These are phyloP conservation scores for Boletus tomentosulus DNA, from an alignment of 768 basidiomycete genomes.

Conservation along the genomic window DNA sequence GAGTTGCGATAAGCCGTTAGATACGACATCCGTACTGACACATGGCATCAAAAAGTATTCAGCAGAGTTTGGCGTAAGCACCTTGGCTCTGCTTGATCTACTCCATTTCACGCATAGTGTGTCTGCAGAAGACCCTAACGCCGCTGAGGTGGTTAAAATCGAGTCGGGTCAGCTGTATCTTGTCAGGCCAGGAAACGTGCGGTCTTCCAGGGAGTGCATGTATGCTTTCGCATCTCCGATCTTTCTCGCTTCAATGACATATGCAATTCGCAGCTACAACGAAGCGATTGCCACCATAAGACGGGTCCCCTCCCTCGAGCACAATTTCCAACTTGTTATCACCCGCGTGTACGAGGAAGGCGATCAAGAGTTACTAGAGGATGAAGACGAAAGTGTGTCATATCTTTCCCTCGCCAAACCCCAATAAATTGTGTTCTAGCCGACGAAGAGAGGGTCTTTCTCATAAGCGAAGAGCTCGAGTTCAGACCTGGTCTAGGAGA, in stretches of 20 bases:
- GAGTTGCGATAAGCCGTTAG: conserved; percentile 31
- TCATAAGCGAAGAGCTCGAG: conserved; percentile 86
- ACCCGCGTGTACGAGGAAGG: conserved; percentile 98
- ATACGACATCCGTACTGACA: conserved; percentile 19
- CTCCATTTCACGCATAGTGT: conserved; percentile 22
- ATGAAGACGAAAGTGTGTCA: conserved; percentile 80
- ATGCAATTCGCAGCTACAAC: conserved; percentile 62
- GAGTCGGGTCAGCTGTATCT: conserved; percentile 88
- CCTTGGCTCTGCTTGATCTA: conserved; percentile 24
- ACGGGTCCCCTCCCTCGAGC: conserved; percentile 69
- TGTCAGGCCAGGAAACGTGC: conserved; percentile 85
- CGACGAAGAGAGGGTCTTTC: conserved; percentile 89
- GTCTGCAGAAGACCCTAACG: conserved; percentile 81
- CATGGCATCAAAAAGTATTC: conserved; percentile 56
- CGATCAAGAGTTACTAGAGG: conserved; percentile 90
- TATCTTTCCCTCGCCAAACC: neutral
- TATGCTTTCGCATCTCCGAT: conserved; percentile 36
- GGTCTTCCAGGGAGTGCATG: conserved; percentile 97
- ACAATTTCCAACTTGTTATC: conserved; percentile 87
- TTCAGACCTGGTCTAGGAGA: conserved; percentile 72
- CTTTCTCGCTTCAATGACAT: conserved; percentile 1
- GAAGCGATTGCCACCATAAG: conserved; percentile 95
- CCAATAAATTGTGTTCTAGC: conserved; percentile 43
- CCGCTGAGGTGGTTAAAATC: conserved; percentile 92
- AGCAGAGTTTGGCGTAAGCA: conserved; percentile 93